Conservation (phyloP, 2,329 filamentous ascomycete genomes). For the Lecanoromycetidae sp. region DNA sequence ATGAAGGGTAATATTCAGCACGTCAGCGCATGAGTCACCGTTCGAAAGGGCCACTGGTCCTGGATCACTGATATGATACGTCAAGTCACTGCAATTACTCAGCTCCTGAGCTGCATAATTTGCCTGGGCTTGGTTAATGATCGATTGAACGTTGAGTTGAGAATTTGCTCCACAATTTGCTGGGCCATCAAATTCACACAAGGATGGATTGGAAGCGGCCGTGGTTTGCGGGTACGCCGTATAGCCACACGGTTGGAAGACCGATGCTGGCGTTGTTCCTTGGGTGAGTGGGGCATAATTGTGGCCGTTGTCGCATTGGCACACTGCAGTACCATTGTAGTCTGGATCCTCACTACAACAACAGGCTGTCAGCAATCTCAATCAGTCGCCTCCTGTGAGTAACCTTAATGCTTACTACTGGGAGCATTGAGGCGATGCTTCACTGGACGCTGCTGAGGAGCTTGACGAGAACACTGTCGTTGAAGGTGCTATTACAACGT, state of each 20-base stretch:
- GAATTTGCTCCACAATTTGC: background rate
- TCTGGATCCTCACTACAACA: background rate
- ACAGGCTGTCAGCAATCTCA: background rate
- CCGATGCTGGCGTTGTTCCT: background rate
- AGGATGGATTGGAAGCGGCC: background rate
- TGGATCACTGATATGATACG: background rate
- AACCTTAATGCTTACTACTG: no score
- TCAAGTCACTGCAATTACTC: background rate
- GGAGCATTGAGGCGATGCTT: no score
- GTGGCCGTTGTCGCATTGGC: background rate
- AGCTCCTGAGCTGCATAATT: background rate
- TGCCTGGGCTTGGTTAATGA: background rate
- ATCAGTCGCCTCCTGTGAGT: no score
- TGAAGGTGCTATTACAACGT: no score
- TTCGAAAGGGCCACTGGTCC: background rate
- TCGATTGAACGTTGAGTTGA: background rate
- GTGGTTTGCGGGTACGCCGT: background rate
- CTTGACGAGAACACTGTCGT: no score
- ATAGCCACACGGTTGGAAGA: background rate
- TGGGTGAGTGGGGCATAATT: background rate
- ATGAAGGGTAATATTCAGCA: constrained; percentile 12
- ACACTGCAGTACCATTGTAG: background rate
- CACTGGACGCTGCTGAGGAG: no score
- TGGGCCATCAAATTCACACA: background rate
- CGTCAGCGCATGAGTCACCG: background rate